phyloP scores from a whole-genome alignment of 2,329 filamentous ascomycete genomes.

The Stachybotrys chlorohalonatus region DNA sequence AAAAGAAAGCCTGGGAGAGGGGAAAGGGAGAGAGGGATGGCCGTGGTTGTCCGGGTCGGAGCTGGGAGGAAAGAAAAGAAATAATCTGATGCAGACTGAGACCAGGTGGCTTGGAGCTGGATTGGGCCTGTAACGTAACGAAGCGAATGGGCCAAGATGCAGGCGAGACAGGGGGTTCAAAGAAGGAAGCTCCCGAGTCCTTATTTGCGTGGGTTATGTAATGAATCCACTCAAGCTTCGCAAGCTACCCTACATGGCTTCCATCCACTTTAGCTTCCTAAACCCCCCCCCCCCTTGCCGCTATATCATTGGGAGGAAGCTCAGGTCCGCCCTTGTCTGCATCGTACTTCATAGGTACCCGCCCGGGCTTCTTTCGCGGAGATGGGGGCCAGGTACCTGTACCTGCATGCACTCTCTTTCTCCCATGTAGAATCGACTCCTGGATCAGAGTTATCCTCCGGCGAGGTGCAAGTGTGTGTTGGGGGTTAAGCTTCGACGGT shows the following conservation, averaged over 20 bases:
- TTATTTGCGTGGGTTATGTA: not conserved
- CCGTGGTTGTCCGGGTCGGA: not conserved
- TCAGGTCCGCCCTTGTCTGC: not conserved
- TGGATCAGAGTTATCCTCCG: too few relatives aligned
- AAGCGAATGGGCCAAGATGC: not conserved
- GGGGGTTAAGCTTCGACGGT: too few relatives aligned
- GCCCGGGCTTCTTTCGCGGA: too few relatives aligned
- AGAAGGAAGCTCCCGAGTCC: not conserved
- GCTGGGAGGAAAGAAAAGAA: slow-evolving; percentile 2
- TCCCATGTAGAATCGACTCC: too few relatives aligned
- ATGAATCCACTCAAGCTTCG: not conserved
- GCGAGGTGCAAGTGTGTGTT: too few relatives aligned
- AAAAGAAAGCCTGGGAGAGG: not conserved
- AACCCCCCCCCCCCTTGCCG: not conserved
- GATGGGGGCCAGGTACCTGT: too few relatives aligned
- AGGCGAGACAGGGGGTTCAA: not conserved
- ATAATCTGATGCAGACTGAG: not conserved
- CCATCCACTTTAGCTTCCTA: too few relatives aligned
- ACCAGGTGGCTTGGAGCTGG: not conserved
- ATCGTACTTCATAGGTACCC: too few relatives aligned
- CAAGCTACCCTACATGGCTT: too few relatives aligned
- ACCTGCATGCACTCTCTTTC: too few relatives aligned
- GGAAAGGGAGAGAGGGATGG: not conserved
- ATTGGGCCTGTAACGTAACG: not conserved
- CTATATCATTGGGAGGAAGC: not conserved